Percentiles rank a stretch among this genome's conserved stretches.
These are phyloP conservation scores for Amylocarpus encephaloides DNA, from an alignment of 2,329 filamentous ascomycete genomes.

Conservation along the genomic window DNA sequence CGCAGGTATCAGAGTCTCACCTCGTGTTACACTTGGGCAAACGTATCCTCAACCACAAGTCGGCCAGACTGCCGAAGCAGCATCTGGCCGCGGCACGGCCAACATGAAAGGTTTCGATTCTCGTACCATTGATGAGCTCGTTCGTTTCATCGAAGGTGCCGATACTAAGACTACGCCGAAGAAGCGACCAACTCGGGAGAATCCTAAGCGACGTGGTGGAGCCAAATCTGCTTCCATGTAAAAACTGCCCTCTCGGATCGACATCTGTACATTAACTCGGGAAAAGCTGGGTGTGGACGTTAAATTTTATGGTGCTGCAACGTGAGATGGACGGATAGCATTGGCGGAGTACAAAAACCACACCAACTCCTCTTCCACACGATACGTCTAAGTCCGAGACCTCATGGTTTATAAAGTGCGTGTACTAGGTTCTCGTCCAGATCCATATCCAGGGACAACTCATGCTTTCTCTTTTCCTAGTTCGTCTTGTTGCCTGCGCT, in stretches of 20 bases:
- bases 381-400: no score
- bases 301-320: neutral
- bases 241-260: neutral
- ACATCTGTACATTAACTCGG: neutral
- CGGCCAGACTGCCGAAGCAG: conserved; percentile 48
- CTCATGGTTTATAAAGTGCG: neutral
- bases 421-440: neutral
- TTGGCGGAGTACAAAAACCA: conserved; percentile 12
- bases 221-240: conserved; percentile 13
- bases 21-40: conserved; percentile 48
- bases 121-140: conserved; percentile 83
- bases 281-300: neutral
- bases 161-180: conserved; percentile 48
- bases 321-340: conserved; percentile 5
- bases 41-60: conserved; percentile 57
- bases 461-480: neutral
- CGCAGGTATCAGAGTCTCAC: conserved; percentile 61
- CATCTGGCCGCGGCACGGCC: conserved; percentile 30
- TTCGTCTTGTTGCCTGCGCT: neutral
- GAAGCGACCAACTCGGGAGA: conserved; percentile 48
- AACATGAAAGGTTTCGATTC: conserved; percentile 51
- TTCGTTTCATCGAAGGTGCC: conserved; percentile 87
- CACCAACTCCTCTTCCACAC: neutral
- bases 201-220: conserved; percentile 48
- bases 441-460: neutral